These are phyloP conservation scores for Protomyces gravidus DNA, from an alignment of 1,139 yeast genomes.

Conservation along the genomic window DNA sequence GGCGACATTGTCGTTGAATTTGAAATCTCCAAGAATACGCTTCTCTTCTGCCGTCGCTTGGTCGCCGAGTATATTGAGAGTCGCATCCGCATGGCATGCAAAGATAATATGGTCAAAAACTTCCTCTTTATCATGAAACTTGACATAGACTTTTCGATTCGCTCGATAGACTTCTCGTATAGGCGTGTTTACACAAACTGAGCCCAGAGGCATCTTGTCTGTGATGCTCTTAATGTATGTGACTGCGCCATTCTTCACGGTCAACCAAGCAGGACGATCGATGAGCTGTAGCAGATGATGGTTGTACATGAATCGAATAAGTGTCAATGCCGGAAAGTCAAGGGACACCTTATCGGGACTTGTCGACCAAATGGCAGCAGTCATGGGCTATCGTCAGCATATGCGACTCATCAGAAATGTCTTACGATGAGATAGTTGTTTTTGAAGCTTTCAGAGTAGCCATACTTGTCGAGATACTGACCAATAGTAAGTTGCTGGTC, in stretches of 20 bases:
- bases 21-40: constrained; percentile 5
- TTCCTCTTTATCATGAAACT: constrained; percentile 20
- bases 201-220: constrained; percentile 25
- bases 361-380: constrained; percentile 26
- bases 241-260: constrained; percentile 19
- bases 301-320: constrained; percentile 23
- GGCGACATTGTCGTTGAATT: constrained; percentile 20
- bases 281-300: constrained; percentile 23
- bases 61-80: constrained; percentile 5
- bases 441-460: constrained; percentile 15
- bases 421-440: constrained; percentile 23
- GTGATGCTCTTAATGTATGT: constrained; percentile 16
- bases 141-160: constrained; percentile 16
- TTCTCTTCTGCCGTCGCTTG: constrained; percentile 17
- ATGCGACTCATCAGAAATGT: not conserved
- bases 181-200: constrained; percentile 11
- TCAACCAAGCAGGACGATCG: constrained; percentile 26
- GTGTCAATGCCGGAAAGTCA: constrained; percentile 22
- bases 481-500: constrained; percentile 20
- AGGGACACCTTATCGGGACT: constrained; percentile 25
- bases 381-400: constrained; percentile 16
- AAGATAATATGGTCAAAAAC: constrained; percentile 24
- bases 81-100: constrained; percentile 26
- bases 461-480: constrained; percentile 14
- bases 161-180: constrained; percentile 24